Conservation (phyloP, 1,284 basidiomycete species). For the Trichosporon inkin region DNA sequence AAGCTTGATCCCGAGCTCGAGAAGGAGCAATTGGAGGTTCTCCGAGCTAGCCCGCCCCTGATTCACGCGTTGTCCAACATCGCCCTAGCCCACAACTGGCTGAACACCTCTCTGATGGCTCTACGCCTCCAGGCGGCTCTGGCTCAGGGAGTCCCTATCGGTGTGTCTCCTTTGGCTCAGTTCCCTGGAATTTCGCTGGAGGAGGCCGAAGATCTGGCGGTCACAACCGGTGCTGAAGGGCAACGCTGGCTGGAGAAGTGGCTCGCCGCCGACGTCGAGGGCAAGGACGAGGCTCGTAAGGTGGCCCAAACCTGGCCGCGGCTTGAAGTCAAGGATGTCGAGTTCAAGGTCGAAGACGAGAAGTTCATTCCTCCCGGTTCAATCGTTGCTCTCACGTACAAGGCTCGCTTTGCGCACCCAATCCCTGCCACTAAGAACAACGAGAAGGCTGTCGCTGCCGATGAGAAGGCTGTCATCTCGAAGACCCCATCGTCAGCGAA, state of each 20-base stretch:
- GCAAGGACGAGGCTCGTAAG: conserved; percentile 62
- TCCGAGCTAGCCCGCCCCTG: conserved; percentile 67
- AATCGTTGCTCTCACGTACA: conserved; percentile 82
- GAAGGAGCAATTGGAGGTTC: conserved; percentile 64
- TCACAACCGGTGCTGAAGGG: conserved; percentile 54
- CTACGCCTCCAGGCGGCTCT: conserved; percentile 82
- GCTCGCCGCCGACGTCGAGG: conserved; percentile 55
- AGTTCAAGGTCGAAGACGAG: conserved; percentile 89
- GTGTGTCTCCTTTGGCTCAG: conserved; percentile 60
- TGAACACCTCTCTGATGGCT: conserved; percentile 70
- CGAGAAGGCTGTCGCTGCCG: conserved; percentile 22
- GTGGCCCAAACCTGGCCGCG: conserved; percentile 69
- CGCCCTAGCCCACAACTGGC: conserved; percentile 82
- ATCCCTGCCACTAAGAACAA: conserved; percentile 8
- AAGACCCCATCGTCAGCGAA: conserved; percentile 47
- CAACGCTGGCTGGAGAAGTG: conserved; percentile 55
- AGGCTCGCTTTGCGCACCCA: conserved; percentile 51
- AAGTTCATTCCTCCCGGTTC: conserved; percentile 80
- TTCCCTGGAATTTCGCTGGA: conserved; percentile 64
- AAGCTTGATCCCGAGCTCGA: conserved; percentile 60
- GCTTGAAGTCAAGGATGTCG: conserved; percentile 75
- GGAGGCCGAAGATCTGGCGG: conserved; percentile 54
- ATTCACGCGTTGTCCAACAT: conserved; percentile 81
- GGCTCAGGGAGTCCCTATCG: conserved; percentile 75
- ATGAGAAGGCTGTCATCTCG: conserved; percentile 45